Conservation (phyloP, 2,329 filamentous ascomycete genomes). For the Aschersonia sp. region DNA sequence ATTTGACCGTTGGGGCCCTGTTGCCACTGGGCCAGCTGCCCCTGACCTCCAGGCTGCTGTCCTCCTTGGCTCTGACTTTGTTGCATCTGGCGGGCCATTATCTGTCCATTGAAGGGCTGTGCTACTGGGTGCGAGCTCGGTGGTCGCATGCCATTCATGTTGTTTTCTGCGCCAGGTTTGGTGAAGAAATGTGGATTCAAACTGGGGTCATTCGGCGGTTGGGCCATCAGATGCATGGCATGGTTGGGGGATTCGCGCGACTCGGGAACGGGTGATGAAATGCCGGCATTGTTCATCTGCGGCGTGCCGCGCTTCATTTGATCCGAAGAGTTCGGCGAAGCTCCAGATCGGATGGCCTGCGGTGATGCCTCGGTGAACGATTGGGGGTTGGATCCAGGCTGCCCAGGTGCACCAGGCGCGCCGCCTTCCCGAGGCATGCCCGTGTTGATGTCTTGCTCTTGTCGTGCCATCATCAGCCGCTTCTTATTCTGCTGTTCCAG, state of each 20-base stretch:
- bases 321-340: slow-evolving; percentile 64
- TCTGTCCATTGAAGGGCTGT: slow-evolving; percentile 40
- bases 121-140: slow-evolving; percentile 50
- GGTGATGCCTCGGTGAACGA: slow-evolving; percentile 57
- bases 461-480: slow-evolving; percentile 68
- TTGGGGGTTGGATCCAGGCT: slow-evolving; percentile 46
- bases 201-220: slow-evolving; percentile 42
- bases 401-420: slow-evolving; percentile 32
- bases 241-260: slow-evolving; percentile 52
- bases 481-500: slow-evolving; percentile 84
- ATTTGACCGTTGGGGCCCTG: slow-evolving; percentile 26
- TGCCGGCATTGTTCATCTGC: slow-evolving; percentile 53
- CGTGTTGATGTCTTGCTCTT: slow-evolving; percentile 53
- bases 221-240: slow-evolving; percentile 47
- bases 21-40: slow-evolving; percentile 23
- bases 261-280: slow-evolving; percentile 60
- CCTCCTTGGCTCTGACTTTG: slow-evolving; percentile 18
- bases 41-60: slow-evolving; percentile 13
- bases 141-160: slow-evolving; percentile 52
- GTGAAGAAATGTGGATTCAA: slow-evolving; percentile 44
- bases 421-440: slow-evolving; percentile 35
- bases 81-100: slow-evolving; percentile 31
- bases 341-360: slow-evolving; percentile 51
- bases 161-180: slow-evolving; percentile 36
- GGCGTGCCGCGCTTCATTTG: slow-evolving; percentile 69